Evolutionary conservation across 169 alveolate genomes (phyloP).

Genomic region (Cryptosporidium baileyi): DNA sequence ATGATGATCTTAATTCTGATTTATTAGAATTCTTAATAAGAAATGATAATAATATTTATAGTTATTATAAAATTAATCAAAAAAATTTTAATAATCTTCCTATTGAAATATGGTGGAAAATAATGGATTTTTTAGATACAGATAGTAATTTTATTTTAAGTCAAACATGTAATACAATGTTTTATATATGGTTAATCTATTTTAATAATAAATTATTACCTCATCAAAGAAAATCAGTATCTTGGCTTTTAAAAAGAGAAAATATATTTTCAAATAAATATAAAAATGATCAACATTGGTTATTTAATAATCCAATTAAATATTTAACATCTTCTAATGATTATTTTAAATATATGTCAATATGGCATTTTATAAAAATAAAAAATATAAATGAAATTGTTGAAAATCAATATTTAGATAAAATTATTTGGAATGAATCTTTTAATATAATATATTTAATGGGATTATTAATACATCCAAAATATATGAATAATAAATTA

Average conservation of each 20-base stretch:
- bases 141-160: neutral
- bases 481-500: neutral
- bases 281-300: constrained; percentile 10
- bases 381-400: neutral
- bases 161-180: neutral
- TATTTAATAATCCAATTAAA: constrained; percentile 24
- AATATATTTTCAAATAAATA: neutral
- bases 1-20: neutral
- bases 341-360: constrained; percentile 19
- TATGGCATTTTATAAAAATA: constrained; percentile 28
- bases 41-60: neutral
- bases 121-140: constrained; percentile 22
- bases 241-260: constrained; percentile 38
- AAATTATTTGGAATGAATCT: constrained; percentile 5
- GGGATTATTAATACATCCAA: constrained; percentile 29
- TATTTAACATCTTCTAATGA: constrained; percentile 28
- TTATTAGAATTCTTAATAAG: neutral
- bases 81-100: neutral
- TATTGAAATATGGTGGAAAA: constrained; percentile 12
- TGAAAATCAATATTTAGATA: neutral
- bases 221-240: constrained; percentile 56
- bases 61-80: neutral
- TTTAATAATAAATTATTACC: constrained; percentile 31
- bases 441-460: neutral
- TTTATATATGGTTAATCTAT: constrained; percentile 9